A percentile compares a stretch with the other conserved stretches of the same genome.
Evolutionary conservation across 2,329 filamentous ascomycete species (phyloP).

Genomic region (Fusarium staphyleae): DNA sequence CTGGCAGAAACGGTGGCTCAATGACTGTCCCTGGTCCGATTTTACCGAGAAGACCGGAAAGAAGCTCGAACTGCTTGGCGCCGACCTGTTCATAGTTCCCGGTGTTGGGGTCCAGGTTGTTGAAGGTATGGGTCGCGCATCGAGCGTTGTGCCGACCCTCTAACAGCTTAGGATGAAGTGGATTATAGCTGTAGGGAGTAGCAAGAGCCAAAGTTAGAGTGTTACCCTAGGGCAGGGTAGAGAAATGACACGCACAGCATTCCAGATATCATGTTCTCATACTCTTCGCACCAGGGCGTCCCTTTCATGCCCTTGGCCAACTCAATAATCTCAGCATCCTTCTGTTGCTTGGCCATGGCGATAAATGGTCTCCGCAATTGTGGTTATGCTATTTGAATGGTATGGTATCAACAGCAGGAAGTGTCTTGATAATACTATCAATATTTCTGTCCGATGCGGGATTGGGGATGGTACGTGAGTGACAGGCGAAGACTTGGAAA

Average conservation of each 20-base stretch:
- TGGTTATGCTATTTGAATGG: not conserved
- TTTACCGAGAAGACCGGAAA: constrained; percentile 28
- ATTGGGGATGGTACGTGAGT: not conserved
- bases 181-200: constrained; percentile 31
- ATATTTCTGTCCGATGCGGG: not conserved
- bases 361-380: not conserved
- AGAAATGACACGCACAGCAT: constrained; percentile 31
- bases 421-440: not conserved
- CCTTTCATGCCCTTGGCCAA: constrained; percentile 29
- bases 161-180: constrained; percentile 18
- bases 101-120: constrained; percentile 35
- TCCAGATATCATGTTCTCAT: constrained; percentile 41
- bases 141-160: constrained; percentile 37
- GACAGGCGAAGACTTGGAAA: no score
- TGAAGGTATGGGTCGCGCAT: constrained; percentile 31
- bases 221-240: rapidly evolving
- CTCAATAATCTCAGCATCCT: constrained; percentile 31
- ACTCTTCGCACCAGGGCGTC: constrained; percentile 38
- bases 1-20: constrained; percentile 67
- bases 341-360: constrained; percentile 33
- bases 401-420: not conserved
- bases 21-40: constrained; percentile 55
- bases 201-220: not conserved
- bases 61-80: constrained; percentile 10
- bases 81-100: constrained; percentile 21